Conservation (phyloP, 2,329 filamentous ascomycete species). For the Sarocladium oryzae region DNA sequence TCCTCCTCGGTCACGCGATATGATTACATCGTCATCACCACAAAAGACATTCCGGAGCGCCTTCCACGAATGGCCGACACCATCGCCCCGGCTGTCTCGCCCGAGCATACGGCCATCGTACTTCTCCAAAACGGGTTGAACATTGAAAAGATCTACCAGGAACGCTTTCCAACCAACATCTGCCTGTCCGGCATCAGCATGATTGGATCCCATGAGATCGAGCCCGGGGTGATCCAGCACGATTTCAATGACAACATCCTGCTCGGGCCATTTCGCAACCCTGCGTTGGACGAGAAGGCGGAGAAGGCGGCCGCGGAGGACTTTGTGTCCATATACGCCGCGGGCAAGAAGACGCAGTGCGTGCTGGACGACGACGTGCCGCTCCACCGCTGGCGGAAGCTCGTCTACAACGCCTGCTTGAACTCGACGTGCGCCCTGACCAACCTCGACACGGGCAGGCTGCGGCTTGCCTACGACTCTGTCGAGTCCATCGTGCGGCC, state of each 20-base stretch:
- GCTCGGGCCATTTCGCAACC: constrained; percentile 42
- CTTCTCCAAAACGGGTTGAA: constrained; percentile 59
- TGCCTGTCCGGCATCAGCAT: constrained; percentile 47
- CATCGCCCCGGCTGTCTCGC: constrained; percentile 44
- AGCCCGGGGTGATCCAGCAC: constrained; percentile 43
- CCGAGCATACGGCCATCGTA: constrained; percentile 44
- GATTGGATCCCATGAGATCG: constrained; percentile 43
- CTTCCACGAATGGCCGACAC: constrained; percentile 40
- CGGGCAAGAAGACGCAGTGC: constrained; percentile 36
- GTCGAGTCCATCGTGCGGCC: constrained; percentile 43
- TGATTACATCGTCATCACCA: constrained; percentile 51
- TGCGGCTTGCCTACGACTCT: constrained; percentile 37
- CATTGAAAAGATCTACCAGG: constrained; percentile 49
- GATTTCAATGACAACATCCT: constrained; percentile 43
- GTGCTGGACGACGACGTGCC: constrained; percentile 34
- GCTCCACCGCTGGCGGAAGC: constrained; percentile 41
- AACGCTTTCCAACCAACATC: constrained; percentile 42
- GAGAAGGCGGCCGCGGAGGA: constrained; percentile 26
- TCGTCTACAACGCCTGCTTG: constrained; percentile 44
- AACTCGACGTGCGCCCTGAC: constrained; percentile 47
- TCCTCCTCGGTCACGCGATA: too few relatives aligned
- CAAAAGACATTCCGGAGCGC: constrained; percentile 52
- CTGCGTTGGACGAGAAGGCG: constrained; percentile 19
- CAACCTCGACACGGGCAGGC: constrained; percentile 42
- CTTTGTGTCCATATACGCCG: constrained; percentile 42